Percentiles rank a stretch among this genome's conserved stretches.
These are phyloP conservation scores for Lactarius evosmus DNA, from an alignment of 768 basidiomycete genomes.

Conservation along the genomic window DNA sequence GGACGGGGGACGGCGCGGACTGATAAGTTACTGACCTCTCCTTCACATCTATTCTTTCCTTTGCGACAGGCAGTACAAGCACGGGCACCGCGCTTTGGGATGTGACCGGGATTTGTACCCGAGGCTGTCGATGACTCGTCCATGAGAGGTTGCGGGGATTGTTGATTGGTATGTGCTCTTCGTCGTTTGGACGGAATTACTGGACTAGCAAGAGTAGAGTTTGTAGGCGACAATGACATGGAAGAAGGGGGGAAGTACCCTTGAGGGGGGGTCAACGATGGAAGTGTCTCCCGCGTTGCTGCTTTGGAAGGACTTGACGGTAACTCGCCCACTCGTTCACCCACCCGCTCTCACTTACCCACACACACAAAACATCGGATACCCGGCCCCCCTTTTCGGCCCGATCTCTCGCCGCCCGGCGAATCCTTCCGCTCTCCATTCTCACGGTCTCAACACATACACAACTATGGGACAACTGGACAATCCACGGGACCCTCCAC, in stretches of 20 bases:
- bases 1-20: conserved; percentile 36
- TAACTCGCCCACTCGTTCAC: not conserved
- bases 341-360: not conserved
- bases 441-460: too few species aligned
- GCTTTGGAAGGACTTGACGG: not conserved
- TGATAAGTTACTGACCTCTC: conserved; percentile 57
- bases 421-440: not conserved
- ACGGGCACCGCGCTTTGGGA: conserved; percentile 85
- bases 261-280: conserved; percentile 10
- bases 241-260: conserved; percentile 27
- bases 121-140: conserved; percentile 30
- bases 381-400: not conserved
- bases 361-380: not conserved
- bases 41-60: conserved; percentile 91
- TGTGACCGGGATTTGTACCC: conserved; percentile 47
- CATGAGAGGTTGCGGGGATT: conserved; percentile 32
- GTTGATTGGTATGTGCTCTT: conserved; percentile 40
- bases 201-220: conserved; percentile 54
- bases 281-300: conserved; percentile 4
- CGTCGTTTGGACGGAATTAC: conserved; percentile 51
- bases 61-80: conserved; percentile 88
- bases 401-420: not conserved
- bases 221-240: conserved; percentile 68
- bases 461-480: too few species aligned
- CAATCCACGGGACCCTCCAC: not conserved